phyloP scores from a whole-genome alignment of 78 protist genomes.

The Dictyostelium brefeldianum region DNA sequence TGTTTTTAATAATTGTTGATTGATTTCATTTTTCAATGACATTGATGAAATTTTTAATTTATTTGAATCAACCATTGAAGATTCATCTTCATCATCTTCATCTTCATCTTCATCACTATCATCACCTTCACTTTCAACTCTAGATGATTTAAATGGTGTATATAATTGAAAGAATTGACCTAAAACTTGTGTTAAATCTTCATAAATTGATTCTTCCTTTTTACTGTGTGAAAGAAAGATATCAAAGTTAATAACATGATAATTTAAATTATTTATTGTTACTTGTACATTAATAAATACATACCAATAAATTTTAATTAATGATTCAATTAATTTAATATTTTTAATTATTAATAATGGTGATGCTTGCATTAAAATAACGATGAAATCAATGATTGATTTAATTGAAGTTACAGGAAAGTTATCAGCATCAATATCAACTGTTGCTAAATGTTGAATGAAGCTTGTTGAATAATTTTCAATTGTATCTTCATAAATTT shows the following conservation, averaged over 20 bases:
- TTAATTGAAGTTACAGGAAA: background rate
- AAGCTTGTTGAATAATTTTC: conserved; percentile 10
- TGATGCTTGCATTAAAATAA: conserved; percentile 30
- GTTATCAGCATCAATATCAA: background rate
- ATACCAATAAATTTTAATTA: conserved; percentile 36
- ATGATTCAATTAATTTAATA: conserved; percentile 6
- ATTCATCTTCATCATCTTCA: background rate
- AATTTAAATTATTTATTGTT: too few relatives aligned
- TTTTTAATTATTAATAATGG: conserved; percentile 17
- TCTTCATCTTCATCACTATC: conserved; percentile 21
- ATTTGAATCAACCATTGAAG: background rate
- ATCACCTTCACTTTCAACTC: conserved; percentile 26
- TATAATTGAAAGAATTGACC: conserved; percentile 49
- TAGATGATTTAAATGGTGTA: conserved; percentile 44
- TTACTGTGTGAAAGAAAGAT: too few relatives aligned
- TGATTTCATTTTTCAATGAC: background rate
- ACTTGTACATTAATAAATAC: too few relatives aligned
- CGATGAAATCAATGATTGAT: conserved; percentile 24
- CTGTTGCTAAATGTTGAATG: background rate
- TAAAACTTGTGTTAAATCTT: conserved; percentile 41
- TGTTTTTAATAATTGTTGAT: background rate
- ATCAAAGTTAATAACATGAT: too few relatives aligned
- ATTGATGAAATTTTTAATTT: conserved; percentile 5
- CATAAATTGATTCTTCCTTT: background rate
- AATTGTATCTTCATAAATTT: conserved; percentile 22